Evolutionary conservation across 129 eudicot species (phyloP).

Genomic region (Ambrosia artemisiifolia): DNA sequence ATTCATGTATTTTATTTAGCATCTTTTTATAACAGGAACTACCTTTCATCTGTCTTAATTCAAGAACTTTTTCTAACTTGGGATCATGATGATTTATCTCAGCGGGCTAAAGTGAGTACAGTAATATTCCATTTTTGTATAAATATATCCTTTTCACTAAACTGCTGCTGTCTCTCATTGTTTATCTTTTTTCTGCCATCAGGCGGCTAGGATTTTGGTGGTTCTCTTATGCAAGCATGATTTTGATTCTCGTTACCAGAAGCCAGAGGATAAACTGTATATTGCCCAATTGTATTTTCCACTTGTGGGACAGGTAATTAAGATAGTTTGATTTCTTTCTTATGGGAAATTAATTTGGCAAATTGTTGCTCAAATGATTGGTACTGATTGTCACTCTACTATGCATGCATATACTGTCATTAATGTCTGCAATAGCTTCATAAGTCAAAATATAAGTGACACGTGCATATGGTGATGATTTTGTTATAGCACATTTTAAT

Average conservation of each 20-base stretch:
- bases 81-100: slow-evolving; percentile 94
- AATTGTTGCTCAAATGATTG: slow-evolving; percentile 6
- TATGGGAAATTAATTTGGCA: neutral
- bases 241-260: slow-evolving; percentile 92
- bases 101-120: slow-evolving; percentile 79
- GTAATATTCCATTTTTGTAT: neutral
- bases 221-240: slow-evolving; percentile 96
- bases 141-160: neutral
- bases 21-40: slow-evolving; percentile 58
- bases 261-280: slow-evolving; percentile 94
- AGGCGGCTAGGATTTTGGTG: slow-evolving; percentile 97
- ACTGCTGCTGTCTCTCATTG: slow-evolving; percentile 4
- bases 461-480: neutral
- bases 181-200: slow-evolving; percentile 25
- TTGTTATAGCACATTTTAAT: slow-evolving; percentile 14
- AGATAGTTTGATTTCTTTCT: neutral
- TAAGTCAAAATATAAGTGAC: neutral
- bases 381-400: slow-evolving; percentile 4
- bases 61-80: slow-evolving; percentile 97
- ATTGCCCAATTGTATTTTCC: slow-evolving; percentile 96
- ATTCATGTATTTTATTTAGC: slow-evolving; percentile 16
- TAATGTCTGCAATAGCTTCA: neutral
- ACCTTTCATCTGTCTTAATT: slow-evolving; percentile 88
- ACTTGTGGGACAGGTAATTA: slow-evolving; percentile 85
- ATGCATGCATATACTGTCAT: neutral